A percentile compares a stretch with the other conserved stretches of the same genome.
Evolutionary conservation across 805 yeast species (phyloP).

Genomic region (Pichia nakasei): DNA sequence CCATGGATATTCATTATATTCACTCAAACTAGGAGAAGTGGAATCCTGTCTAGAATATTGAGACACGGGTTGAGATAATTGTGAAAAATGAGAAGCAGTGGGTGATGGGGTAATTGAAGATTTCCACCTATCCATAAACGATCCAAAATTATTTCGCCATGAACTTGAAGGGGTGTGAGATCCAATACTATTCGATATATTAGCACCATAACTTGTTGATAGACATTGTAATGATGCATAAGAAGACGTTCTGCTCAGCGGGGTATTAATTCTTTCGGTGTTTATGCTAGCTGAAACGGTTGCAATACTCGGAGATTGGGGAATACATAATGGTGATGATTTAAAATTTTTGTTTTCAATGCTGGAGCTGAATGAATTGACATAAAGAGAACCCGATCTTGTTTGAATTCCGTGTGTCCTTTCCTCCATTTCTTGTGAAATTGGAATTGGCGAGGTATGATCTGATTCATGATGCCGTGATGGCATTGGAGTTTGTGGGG

Average conservation of each 20-base stretch:
- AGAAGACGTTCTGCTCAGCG: constrained; percentile 24
- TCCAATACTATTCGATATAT: constrained; percentile 5
- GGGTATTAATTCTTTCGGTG: constrained; percentile 15
- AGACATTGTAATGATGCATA: constrained; percentile 28
- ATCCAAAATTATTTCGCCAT: constrained; percentile 25
- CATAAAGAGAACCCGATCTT: neutral
- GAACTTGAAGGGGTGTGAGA: constrained; percentile 15
- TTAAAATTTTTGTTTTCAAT: neutral
- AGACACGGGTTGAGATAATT: neutral
- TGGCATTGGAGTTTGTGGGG: neutral
- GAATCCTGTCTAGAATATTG: constrained; percentile 3
- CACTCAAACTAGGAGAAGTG: constrained; percentile 4
- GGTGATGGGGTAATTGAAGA: constrained; percentile 4
- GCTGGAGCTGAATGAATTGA: neutral
- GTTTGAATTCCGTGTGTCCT: neutral
- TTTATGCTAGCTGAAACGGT: constrained; percentile 11
- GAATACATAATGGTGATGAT: constrained; percentile 1
- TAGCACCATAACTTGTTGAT: constrained; percentile 30
- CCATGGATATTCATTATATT: constrained; percentile 12
- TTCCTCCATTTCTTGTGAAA: neutral
- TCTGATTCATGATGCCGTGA: neutral
- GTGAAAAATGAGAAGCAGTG: constrained; percentile 2
- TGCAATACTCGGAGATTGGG: constrained; percentile 11
- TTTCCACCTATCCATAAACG: constrained; percentile 24
- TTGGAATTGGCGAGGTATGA: neutral